Conservation (phyloP, 495 filamentous ascomycete species). For the Amniculicola lignicola region DNA sequence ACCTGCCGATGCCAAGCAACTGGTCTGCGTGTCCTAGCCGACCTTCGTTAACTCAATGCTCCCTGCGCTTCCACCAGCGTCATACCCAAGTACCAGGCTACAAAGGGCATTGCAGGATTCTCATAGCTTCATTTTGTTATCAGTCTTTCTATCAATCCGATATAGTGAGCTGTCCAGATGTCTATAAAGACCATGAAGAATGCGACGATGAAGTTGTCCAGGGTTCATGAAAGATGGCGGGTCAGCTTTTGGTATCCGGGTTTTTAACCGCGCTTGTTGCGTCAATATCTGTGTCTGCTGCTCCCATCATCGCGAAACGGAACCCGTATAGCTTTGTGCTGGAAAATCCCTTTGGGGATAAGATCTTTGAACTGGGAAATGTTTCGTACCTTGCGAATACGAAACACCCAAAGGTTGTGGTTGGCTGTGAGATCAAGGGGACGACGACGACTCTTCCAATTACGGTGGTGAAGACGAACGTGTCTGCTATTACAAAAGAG, state of each 20-base stretch:
- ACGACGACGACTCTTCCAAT: slow-evolving; percentile 11
- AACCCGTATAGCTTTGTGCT: slow-evolving; percentile 26
- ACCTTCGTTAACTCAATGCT: too few species aligned
- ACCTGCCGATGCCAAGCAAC: too few species aligned
- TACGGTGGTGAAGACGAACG: slow-evolving; percentile 32
- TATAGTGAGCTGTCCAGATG: too few species aligned
- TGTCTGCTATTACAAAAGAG: slow-evolving; percentile 4
- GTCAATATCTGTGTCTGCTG: slow-evolving; percentile 6
- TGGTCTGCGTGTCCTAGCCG: too few species aligned
- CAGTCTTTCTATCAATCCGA: too few species aligned
- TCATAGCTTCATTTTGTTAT: too few species aligned
- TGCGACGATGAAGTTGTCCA: neutral
- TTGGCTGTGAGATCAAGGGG: neutral
- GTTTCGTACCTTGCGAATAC: slow-evolving; percentile 34
- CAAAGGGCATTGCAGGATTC: too few species aligned
- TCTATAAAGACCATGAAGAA: neutral
- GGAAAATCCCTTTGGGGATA: slow-evolving; percentile 19
- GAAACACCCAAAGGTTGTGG: slow-evolving; percentile 28
- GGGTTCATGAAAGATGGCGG: slow-evolving; percentile 4
- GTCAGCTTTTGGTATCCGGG: neutral
- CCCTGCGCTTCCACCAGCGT: too few species aligned
- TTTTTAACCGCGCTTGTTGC: neutral
- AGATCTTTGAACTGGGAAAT: slow-evolving; percentile 33
- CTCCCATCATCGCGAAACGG: slow-evolving; percentile 10
- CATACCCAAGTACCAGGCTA: too few species aligned